These are phyloP conservation scores for Saccharomycopsis selenospora DNA, from an alignment of 805 yeast genomes.

Conservation along the genomic window DNA sequence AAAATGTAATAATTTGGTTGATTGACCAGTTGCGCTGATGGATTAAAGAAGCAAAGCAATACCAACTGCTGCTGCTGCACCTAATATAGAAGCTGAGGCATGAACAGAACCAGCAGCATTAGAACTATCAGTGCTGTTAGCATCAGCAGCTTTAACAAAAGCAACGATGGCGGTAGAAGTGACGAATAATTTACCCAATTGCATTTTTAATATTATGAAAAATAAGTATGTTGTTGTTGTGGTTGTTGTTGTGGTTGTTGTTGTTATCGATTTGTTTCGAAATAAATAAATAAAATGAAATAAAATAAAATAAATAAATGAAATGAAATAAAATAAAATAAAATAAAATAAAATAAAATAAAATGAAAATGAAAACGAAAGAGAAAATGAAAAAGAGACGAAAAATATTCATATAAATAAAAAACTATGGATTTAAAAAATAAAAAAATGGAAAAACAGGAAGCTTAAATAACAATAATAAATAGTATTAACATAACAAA, in stretches of 20 bases:
- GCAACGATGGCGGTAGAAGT: constrained; percentile 8
- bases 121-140: constrained; percentile 14
- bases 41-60: constrained; percentile 19
- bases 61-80: constrained; percentile 21
- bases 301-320: constrained; percentile 24
- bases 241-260: too few relatives aligned
- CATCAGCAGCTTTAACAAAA: constrained; percentile 7
- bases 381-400: neutral
- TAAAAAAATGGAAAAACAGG: constrained; percentile 6
- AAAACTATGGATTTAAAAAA: too few relatives aligned
- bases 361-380: too few relatives aligned
- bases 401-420: too few relatives aligned
- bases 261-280: constrained; percentile 15
- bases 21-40: too few relatives aligned
- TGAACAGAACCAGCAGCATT: constrained; percentile 20
- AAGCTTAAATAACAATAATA: constrained; percentile 3
- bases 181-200: constrained; percentile 16
- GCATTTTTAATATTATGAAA: constrained; percentile 11
- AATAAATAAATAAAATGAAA: constrained; percentile 1
- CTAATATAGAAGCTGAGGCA: constrained; percentile 17
- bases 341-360: too few relatives aligned
- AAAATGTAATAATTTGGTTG: too few relatives aligned
- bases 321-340: constrained; percentile 19
- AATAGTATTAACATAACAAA: too few relatives aligned
- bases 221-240: too few relatives aligned